phyloP scores from a whole-genome alignment of 2,329 filamentous ascomycete species.

The Dactylonectria macrodidyma region DNA sequence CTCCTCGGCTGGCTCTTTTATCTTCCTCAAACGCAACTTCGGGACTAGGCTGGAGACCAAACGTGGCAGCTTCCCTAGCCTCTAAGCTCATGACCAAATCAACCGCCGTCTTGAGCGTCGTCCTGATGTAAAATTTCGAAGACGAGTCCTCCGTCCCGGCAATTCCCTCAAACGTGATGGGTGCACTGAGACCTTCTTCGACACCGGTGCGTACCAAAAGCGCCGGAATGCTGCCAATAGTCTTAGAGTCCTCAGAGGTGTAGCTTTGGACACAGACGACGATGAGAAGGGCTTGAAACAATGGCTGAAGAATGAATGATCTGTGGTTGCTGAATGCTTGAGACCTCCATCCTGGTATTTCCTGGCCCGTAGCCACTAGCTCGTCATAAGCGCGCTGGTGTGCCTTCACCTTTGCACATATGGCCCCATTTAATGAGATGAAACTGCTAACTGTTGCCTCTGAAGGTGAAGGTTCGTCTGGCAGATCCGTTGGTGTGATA shows the following conservation, averaged over 20 bases:
- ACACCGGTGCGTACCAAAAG: slow-evolving; percentile 12
- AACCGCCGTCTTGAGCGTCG: slow-evolving; percentile 27
- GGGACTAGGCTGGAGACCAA: slow-evolving; percentile 15
- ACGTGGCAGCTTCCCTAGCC: slow-evolving; percentile 24
- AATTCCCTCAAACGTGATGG: slow-evolving; percentile 31
- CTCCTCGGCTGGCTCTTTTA: background rate
- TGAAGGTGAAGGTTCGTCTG: slow-evolving; percentile 5
- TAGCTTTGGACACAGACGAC: background rate
- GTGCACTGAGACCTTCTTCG: slow-evolving; percentile 27
- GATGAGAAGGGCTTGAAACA: background rate
- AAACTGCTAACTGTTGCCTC: slow-evolving; percentile 11
- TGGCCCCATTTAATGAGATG: slow-evolving; percentile 10
- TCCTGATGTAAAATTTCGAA: background rate
- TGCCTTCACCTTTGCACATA: slow-evolving; percentile 4
- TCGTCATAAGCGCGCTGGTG: background rate
- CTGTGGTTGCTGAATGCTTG: background rate
- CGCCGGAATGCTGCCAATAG: background rate
- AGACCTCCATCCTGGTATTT: background rate
- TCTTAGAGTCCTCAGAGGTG: slow-evolving; percentile 1
- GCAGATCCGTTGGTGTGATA: background rate
- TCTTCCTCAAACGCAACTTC: background rate
- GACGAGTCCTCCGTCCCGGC: background rate
- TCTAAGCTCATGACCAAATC: slow-evolving; percentile 30
- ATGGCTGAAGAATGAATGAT: background rate
- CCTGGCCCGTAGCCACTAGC: background rate